Percentiles rank a stretch among this genome's conserved stretches.
Conservation (phyloP, 2,329 filamentous ascomycete species). For the Sporothrix sp. region DNA sequence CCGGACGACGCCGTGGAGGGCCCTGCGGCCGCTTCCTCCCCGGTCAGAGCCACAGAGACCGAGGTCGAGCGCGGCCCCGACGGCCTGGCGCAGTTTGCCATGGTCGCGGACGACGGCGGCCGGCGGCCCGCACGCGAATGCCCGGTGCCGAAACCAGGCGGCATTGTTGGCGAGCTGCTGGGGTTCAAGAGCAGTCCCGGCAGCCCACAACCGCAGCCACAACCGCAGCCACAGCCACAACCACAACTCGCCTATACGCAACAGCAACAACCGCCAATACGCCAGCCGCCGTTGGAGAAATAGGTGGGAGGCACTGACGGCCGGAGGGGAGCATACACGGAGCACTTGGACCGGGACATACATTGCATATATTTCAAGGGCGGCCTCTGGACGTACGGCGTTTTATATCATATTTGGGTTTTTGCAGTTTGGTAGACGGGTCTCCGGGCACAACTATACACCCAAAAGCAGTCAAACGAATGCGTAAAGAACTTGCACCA, state of each 20-base stretch:
- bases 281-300: not conserved
- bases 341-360: not conserved
- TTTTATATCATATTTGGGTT: not conserved
- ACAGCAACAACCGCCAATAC: not conserved
- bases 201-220: not conserved
- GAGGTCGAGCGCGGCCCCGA: slow-evolving; percentile 30
- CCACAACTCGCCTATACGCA: not conserved
- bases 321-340: not conserved
- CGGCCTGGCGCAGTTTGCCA: slow-evolving; percentile 40
- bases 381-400: slow-evolving; percentile 1
- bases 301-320: not conserved
- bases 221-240: not conserved
- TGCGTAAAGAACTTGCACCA: no score
- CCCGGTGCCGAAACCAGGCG: slow-evolving; percentile 82
- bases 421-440: not conserved
- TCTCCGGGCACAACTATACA: not conserved
- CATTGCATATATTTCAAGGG: not conserved
- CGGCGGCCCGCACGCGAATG: slow-evolving; percentile 58
- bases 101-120: slow-evolving; percentile 15
- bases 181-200: slow-evolving; percentile 46
- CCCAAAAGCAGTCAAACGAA: not conserved
- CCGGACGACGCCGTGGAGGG: slow-evolving; percentile 1
- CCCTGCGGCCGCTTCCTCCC: not conserved
- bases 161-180: slow-evolving; percentile 41
- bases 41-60: slow-evolving; percentile 19